Percentiles rank a stretch among this genome's conserved stretches.
Evolutionary conservation across 495 filamentous ascomycete genomes (phyloP).

Genomic region (Cladorrhinum samala): DNA sequence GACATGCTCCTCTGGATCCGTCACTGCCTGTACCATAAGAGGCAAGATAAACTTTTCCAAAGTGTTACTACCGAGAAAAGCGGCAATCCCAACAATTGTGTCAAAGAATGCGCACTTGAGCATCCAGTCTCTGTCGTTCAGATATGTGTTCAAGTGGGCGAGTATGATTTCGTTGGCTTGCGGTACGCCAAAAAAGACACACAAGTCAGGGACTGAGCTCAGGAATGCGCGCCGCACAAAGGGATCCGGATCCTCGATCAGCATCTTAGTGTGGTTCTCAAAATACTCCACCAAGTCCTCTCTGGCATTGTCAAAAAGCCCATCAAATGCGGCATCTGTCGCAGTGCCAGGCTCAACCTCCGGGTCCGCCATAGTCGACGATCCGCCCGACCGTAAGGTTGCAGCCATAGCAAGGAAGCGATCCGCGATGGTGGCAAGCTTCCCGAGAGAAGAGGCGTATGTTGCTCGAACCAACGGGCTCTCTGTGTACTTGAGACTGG

Average conservation of each 20-base stretch:
- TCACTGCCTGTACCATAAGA: slow-evolving; percentile 93
- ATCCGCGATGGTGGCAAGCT: slow-evolving; percentile 81
- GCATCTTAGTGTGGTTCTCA: slow-evolving; percentile 76
- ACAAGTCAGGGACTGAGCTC: slow-evolving; percentile 86
- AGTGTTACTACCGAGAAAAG: slow-evolving; percentile 78
- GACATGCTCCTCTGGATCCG: slow-evolving; percentile 92
- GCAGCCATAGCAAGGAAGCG: slow-evolving; percentile 87
- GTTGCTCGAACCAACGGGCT: slow-evolving; percentile 73
- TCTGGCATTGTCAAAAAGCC: slow-evolving; percentile 75
- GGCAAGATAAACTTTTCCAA: slow-evolving; percentile 95
- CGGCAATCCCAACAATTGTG: slow-evolving; percentile 86
- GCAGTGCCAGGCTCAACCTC: slow-evolving; percentile 67
- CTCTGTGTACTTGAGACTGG: slow-evolving; percentile 45
- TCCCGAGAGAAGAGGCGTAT: slow-evolving; percentile 88
- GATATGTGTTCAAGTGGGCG: slow-evolving; percentile 93
- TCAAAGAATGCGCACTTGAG: slow-evolving; percentile 96
- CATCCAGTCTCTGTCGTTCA: slow-evolving; percentile 96
- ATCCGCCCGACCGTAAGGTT: slow-evolving; percentile 76
- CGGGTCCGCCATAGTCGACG: slow-evolving; percentile 68
- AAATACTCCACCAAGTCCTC: slow-evolving; percentile 73
- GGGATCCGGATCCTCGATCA: slow-evolving; percentile 80
- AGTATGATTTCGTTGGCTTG: slow-evolving; percentile 91
- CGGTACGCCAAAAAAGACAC: slow-evolving; percentile 86
- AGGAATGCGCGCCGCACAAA: slow-evolving; percentile 91
- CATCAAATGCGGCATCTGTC: slow-evolving; percentile 59